These are phyloP conservation scores for Capsicum rhomboideum DNA, from an alignment of 257 asterid genomes.

Conservation along the genomic window DNA sequence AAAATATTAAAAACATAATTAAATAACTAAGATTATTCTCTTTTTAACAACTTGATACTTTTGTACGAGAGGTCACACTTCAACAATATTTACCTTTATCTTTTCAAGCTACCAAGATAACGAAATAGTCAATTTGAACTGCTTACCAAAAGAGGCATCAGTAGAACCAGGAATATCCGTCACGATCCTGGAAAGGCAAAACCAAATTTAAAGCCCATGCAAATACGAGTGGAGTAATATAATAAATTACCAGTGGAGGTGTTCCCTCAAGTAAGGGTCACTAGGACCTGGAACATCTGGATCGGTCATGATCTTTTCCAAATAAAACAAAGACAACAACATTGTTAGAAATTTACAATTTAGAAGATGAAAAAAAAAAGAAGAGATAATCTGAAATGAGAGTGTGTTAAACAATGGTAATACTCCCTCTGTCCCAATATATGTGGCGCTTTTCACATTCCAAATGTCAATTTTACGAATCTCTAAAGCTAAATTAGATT, in stretches of 20 bases:
- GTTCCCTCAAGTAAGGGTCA: slow-evolving; percentile 83
- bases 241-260: slow-evolving; percentile 61
- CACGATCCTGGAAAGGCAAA: slow-evolving; percentile 48
- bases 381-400: background rate
- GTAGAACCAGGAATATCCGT: slow-evolving; percentile 86
- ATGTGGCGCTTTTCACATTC: too few relatives aligned
- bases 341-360: background rate
- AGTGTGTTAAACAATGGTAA: too few relatives aligned
- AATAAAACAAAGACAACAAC: slow-evolving; percentile 14
- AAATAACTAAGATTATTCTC: background rate
- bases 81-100: too few relatives aligned
- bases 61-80: too few relatives aligned
- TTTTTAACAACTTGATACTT: background rate
- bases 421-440: too few relatives aligned
- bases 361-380: background rate
- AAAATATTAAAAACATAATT: background rate
- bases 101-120: background rate
- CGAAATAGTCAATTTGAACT: background rate
- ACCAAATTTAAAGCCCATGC: background rate
- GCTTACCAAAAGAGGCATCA: slow-evolving; percentile 72
- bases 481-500: too few relatives aligned
- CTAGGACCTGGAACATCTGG: slow-evolving; percentile 91
- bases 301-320: slow-evolving; percentile 66
- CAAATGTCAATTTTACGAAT: too few relatives aligned
- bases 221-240: background rate